Conservation (phyloP, 1,139 yeast species). For the Sugiyamaella xylanicola region DNA sequence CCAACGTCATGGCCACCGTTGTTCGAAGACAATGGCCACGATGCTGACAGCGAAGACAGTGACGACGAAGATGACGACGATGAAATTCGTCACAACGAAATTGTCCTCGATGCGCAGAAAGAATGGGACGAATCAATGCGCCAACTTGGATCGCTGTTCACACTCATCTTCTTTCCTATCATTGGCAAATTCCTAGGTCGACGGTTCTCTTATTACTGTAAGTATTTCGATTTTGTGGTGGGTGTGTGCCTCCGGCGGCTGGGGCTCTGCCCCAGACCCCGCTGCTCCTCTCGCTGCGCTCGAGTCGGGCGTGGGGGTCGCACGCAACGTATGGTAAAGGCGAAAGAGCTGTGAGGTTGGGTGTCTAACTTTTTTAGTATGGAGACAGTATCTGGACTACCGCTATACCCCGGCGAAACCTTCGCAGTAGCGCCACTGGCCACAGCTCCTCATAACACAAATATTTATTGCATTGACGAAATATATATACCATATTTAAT, state of each 20-base stretch:
- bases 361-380: conserved; percentile 23
- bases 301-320: too few relatives aligned
- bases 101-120: conserved; percentile 55
- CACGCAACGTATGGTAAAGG: too few relatives aligned
- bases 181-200: conserved; percentile 74
- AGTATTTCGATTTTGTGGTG: conserved; percentile 20
- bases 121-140: conserved; percentile 80
- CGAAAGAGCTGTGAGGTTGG: too few relatives aligned
- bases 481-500: background rate
- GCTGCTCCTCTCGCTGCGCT: conserved; percentile 4
- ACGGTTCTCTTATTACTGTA: conserved; percentile 51
- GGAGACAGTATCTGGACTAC: conserved; percentile 30
- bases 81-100: conserved; percentile 19
- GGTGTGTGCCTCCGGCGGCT: conserved; percentile 12
- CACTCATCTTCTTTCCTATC: conserved; percentile 64
- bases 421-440: background rate
- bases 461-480: conserved; percentile 17
- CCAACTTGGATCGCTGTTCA: conserved; percentile 60
- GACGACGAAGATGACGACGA: conserved; percentile 24
- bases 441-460: background rate
- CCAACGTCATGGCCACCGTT: conserved; percentile 8
- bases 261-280: conserved; percentile 5
- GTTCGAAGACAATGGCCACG: conserved; percentile 14
- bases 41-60: conserved; percentile 17
- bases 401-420: conserved; percentile 7